Evolutionary conservation across 176 grass and related monocot species (phyloP), one percentile per base, ranked within the genome.

Genomic region (Saccharum officinarum): DNA sequence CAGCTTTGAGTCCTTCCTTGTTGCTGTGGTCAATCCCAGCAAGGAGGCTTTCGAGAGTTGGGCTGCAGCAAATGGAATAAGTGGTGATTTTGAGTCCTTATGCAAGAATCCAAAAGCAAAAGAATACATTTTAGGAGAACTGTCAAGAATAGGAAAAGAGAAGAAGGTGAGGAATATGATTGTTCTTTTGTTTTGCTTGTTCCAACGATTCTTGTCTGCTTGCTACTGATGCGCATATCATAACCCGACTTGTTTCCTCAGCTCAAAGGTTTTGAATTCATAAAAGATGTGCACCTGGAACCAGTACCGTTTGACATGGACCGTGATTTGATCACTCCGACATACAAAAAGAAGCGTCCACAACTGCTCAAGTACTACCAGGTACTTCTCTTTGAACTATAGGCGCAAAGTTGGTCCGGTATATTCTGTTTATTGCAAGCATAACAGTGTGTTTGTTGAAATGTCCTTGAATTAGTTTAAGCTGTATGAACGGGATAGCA

Each of bases 241-340:
- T 86, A 38, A 86, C 36, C 73, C 12, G 50, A 68, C 33, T 54
- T 85, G 39, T 88, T 80, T 83, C 42, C 84, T 83, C 92, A 97
- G 94, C 88, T 97, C 44, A 97, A 94, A 90, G 94, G 94, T 68
- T 97, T 97, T 92, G 92, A 97, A 75, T 81, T 97, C 46, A 76
- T 97, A 67, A 97, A 86, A 75, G 87, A 90, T 70, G 49, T 94
- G 77, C 89, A 92, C 74, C 92, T 97, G 42, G 94, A 97, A 47
- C 87, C 94, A n/a, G 75, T 84, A 25, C 87, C 87, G 4, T 97
- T 97, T 88, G 94, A 94, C 73, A 91, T 92, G 83, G 94, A 97
- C 6, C 94, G 89, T 23, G 94, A 94, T 79, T 76, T 97, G 88
- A 91, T 97, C 77, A 97, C 94, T 75, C 94, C 94, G 16, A 97